These are phyloP conservation scores for Balakata baccata DNA, from an alignment of 345 rosid genomes.

Conservation along the genomic window DNA sequence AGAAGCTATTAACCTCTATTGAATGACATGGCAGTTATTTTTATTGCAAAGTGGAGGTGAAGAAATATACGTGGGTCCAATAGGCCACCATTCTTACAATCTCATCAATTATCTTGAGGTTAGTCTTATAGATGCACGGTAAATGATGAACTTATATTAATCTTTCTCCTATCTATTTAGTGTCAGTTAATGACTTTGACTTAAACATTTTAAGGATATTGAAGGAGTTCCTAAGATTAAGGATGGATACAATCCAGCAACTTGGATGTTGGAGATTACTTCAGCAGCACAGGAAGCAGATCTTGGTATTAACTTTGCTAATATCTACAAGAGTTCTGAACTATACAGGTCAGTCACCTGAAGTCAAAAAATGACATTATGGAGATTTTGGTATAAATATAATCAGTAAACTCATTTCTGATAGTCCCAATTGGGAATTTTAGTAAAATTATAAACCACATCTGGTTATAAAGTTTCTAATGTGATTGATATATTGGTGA, in stretches of 20 bases:
- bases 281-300: constrained; percentile 53
- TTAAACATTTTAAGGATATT: neutral
- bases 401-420: too few species aligned
- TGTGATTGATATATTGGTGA: neutral
- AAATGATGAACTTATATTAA: neutral
- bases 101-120: constrained; percentile 15
- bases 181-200: too few species aligned
- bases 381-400: too few species aligned
- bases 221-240: constrained; percentile 54
- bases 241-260: constrained; percentile 75
- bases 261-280: constrained; percentile 85
- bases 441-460: neutral
- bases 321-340: constrained; percentile 53
- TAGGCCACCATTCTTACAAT: constrained; percentile 10
- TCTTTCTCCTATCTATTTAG: neutral
- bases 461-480: neutral
- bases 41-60: constrained; percentile 16
- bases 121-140: neutral
- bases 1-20: neutral
- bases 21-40: neutral
- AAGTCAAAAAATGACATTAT: too few species aligned
- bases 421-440: too few species aligned
- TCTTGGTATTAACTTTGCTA: constrained; percentile 54
- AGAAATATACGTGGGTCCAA: constrained; percentile 17
- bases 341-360: constrained; percentile 42